Percentiles rank a stretch among this genome's conserved stretches.
phyloP scores from a whole-genome alignment of 495 filamentous ascomycete genomes.

The Daldinia childiae region DNA sequence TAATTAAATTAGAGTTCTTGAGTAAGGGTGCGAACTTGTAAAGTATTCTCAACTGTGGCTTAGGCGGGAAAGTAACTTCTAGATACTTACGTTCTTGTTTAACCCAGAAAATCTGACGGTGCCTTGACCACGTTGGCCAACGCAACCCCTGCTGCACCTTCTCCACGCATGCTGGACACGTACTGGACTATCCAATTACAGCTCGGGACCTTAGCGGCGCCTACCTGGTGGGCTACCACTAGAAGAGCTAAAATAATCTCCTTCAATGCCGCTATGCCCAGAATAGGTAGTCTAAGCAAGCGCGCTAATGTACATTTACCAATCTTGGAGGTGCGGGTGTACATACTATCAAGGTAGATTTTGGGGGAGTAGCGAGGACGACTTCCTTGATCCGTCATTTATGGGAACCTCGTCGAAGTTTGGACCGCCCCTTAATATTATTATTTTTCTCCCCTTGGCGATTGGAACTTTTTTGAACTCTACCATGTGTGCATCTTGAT shows the following conservation, averaged over 20 bases:
- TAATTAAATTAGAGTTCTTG: conserved; percentile 43
- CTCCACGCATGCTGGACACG: conserved; percentile 20
- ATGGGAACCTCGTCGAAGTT: conserved; percentile 38
- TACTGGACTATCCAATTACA: conserved; percentile 25
- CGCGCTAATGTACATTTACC: conserved; percentile 24
- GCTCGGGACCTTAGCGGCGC: background rate
- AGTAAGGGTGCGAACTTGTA: background rate
- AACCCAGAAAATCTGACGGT: conserved; percentile 17
- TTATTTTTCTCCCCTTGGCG: conserved; percentile 26
- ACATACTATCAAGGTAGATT: conserved; percentile 5
- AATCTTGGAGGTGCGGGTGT: conserved; percentile 23
- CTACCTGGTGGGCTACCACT: conserved; percentile 25
- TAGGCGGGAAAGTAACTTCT: conserved; percentile 24
- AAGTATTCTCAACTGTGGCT: conserved; percentile 16
- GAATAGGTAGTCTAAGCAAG: conserved; percentile 33
- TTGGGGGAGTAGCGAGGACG: conserved; percentile 27
- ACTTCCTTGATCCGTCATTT: conserved; percentile 33
- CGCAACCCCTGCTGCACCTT: conserved; percentile 31
- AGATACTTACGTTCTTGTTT: conserved; percentile 12
- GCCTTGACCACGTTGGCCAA: conserved; percentile 32
- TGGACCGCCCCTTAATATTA: conserved; percentile 33
- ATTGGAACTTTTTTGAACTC: conserved; percentile 35
- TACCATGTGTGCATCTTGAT: conserved; percentile 40
- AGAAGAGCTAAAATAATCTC: conserved; percentile 43
- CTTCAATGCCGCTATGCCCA: conserved; percentile 17